A percentile compares a stretch with the other conserved stretches of the same genome.
These are phyloP conservation scores for Aphanomyces invadans DNA, from an alignment of 352 stramenopile species.

Conservation along the genomic window DNA sequence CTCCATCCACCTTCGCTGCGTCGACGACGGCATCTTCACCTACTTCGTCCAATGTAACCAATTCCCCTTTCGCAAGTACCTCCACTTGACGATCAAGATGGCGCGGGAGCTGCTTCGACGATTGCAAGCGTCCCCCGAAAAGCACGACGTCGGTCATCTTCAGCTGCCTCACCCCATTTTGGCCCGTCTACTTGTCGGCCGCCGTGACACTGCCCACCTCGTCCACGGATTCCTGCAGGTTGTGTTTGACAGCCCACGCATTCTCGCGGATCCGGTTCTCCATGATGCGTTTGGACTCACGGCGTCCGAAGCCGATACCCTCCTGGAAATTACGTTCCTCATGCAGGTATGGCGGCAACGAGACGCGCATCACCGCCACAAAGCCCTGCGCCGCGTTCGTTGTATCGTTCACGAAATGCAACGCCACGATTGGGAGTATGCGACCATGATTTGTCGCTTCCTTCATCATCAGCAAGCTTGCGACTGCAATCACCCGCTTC, in stretches of 20 bases:
- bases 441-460: neutral
- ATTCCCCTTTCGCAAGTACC: neutral
- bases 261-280: conserved; percentile 2
- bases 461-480: neutral
- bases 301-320: neutral
- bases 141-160: neutral
- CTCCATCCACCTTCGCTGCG: conserved; percentile 1
- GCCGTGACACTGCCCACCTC: neutral
- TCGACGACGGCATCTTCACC: conserved; percentile 17
- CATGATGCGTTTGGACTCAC: neutral
- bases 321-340: conserved; percentile 1
- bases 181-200: neutral
- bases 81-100: conserved; percentile 3
- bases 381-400: neutral
- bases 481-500: neutral
- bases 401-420: conserved; percentile 4
- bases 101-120: neutral
- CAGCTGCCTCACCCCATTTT: neutral
- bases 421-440: conserved; percentile 10
- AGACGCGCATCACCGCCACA: neutral
- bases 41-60: neutral
- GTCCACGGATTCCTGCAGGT: conserved; percentile 7
- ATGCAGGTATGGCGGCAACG: conserved; percentile 5
- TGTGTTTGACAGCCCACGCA: conserved; percentile 14
- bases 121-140: neutral